Conservation (phyloP, 1,139 yeast genomes). For the Lodderomyces pseudojiufengensis region DNA sequence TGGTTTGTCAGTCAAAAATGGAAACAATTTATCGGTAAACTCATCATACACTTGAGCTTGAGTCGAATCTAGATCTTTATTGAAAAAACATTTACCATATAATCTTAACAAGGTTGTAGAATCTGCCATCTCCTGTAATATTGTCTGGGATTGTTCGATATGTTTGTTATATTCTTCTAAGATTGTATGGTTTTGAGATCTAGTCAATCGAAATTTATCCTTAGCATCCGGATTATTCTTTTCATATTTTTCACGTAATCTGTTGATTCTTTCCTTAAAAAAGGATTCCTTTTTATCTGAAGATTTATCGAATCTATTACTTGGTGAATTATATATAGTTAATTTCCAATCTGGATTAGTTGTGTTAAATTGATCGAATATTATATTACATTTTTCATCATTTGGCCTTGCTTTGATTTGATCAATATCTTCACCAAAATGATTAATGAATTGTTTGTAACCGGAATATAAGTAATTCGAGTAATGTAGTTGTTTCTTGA, state of each 20-base stretch:
- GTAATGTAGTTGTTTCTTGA: conserved; percentile 25
- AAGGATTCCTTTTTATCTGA: conserved; percentile 17
- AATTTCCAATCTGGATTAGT: conserved; percentile 26
- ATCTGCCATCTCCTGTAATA: conserved; percentile 38
- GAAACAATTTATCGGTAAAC: conserved; percentile 26
- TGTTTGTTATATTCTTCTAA: conserved; percentile 16
- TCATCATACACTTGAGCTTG: conserved; percentile 13
- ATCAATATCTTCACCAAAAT: conserved; percentile 13
- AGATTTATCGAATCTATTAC: conserved; percentile 26
- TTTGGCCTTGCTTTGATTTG: conserved; percentile 16
- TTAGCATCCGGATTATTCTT: conserved; percentile 11
- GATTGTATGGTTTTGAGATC: conserved; percentile 19
- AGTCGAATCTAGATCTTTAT: conserved; percentile 9
- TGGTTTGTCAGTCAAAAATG: conserved; percentile 22
- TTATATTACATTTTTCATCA: conserved; percentile 25
- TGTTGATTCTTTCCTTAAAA: conserved; percentile 8
- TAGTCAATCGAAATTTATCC: conserved; percentile 3
- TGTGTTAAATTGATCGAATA: conserved; percentile 24
- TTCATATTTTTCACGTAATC: conserved; percentile 8
- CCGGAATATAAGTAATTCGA: conserved; percentile 27
- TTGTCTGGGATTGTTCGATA: conserved; percentile 16
- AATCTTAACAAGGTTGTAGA: conserved; percentile 28
- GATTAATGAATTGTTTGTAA: conserved; percentile 19
- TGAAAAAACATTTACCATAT: conserved; percentile 36
- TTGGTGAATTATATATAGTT: conserved; percentile 13